Evolutionary conservation across 441 rosid species (phyloP), one percentile per base, ranked within the genome.

Genomic region (Bocquillonia castaneifolia): DNA sequence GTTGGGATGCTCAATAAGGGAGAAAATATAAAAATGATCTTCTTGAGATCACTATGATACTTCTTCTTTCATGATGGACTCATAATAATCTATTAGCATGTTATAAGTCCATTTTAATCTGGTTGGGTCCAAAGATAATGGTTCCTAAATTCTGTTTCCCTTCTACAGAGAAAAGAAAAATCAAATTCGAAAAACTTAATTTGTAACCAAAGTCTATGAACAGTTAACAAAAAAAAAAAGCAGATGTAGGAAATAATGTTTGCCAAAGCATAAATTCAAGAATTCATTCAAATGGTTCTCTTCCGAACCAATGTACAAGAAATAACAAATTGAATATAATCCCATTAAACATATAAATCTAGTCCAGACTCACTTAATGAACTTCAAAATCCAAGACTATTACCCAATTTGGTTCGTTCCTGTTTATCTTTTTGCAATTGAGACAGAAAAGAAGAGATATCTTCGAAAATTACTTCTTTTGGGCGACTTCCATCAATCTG

Each of bases 401-500:
- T 82, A 88, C 97, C 88, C 53, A 79, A 67, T 64, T 62, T 70
- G 14, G 28, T 55, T 29, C 62, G 20, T 75, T 89, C 70, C 58
- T 59, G 64, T 75, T 81, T 80, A 59, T 83, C 78, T 10, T 76
- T 73, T 67, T 65, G 81, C 74, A 83, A 77, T 74, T 84, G 84
- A 59, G 88, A 83, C 63, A 93, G 73, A 71, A 88, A 79, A 45
- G 85, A 76, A 59, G 83, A 79, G 14, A 85, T 78, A 78, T 91
- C 96, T 39, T 72, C 54, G 59, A 85, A 93, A 74, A 87, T 79
- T 20, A 66, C 77, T 56, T 89, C 96, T 81, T 86, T 91, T 25
- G 86, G 61, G 47, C 80, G 88, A 76, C 78, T 93, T 71, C 95
- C 97, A 82, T 89, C 88, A 67, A 89, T 80, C 97, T 93, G 86